These are phyloP conservation scores for Willaertia magna DNA, from an alignment of 208 protist genomes.

Conservation along the genomic window DNA sequence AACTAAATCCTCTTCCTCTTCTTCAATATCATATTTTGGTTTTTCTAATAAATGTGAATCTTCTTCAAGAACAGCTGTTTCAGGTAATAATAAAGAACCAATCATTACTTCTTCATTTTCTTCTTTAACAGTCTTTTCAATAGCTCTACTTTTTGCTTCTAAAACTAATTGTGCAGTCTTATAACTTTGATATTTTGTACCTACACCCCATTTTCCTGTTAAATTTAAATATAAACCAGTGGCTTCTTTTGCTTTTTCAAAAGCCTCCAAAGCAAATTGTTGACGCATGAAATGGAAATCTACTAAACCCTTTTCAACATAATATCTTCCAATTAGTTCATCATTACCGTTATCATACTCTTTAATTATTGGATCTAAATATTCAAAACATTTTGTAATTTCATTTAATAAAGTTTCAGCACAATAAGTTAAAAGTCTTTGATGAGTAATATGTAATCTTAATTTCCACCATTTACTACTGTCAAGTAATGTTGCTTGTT, in stretches of 20 bases:
- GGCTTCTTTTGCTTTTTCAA: constrained; percentile 42
- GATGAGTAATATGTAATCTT: neutral
- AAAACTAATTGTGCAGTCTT: constrained; percentile 62
- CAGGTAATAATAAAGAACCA: neutral
- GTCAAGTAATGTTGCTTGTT: no score
- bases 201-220: constrained; percentile 59
- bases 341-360: neutral
- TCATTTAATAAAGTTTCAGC: neutral
- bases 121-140: neutral
- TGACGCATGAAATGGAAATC: constrained; percentile 22
- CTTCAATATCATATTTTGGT: neutral
- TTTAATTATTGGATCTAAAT: neutral
- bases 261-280: constrained; percentile 37
- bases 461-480: neutral
- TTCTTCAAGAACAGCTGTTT: neutral
- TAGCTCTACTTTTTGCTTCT: constrained; percentile 31
- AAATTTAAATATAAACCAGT: constrained; percentile 57
- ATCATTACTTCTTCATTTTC: neutral
- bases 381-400: neutral
- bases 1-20: neutral
- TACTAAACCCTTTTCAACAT: constrained; percentile 60
- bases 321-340: constrained; percentile 38
- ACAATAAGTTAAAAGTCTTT: neutral
- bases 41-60: neutral
- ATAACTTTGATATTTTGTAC: constrained; percentile 71